These are phyloP conservation scores for Mycena kentingensis DNA, from an alignment of 768 basidiomycete species.

Conservation along the genomic window DNA sequence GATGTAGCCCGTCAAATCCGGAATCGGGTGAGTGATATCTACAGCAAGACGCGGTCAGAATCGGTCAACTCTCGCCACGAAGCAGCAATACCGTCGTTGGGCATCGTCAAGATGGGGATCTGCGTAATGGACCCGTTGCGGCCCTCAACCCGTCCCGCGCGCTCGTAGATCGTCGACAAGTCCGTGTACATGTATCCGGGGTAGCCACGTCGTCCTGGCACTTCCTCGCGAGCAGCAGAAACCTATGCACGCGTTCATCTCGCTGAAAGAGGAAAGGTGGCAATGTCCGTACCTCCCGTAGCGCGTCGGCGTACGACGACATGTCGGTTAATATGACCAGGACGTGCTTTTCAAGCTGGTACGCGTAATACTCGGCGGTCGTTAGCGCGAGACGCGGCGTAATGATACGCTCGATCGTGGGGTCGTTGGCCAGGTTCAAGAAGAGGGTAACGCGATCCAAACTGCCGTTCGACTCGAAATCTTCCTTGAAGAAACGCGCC, in stretches of 20 bases:
- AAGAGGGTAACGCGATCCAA: conserved; percentile 97
- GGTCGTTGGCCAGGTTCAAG: conserved; percentile 98
- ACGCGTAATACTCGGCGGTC: conserved; percentile 99
- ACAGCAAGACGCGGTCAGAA: conserved; percentile 17
- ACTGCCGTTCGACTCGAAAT: conserved; percentile 98
- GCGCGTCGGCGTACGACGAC: conserved; percentile 96
- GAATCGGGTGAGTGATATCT: conserved; percentile 99
- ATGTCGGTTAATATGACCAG: conserved; percentile 99
- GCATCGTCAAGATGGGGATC: conserved; percentile 99
- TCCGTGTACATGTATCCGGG: conserved; percentile 99
- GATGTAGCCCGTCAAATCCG: conserved; percentile 98
- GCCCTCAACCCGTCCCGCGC: conserved; percentile 96
- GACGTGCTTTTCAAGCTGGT: conserved; percentile 99
- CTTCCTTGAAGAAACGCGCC: conserved; percentile 98
- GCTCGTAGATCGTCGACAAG: conserved; percentile 98
- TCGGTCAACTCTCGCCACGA: conserved; percentile 12
- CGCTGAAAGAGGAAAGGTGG: conserved; percentile 15
- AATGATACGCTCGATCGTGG: conserved; percentile 99
- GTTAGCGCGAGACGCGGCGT: conserved; percentile 97
- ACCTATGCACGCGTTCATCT: conserved; percentile 51
- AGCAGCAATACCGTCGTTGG: conserved; percentile 86
- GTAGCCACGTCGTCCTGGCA: conserved; percentile 99
- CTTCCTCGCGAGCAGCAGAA: conserved; percentile 98
- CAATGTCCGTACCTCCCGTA: conserved; percentile 72
- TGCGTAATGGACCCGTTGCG: conserved; percentile 99